Percentiles rank a stretch among this genome's conserved stretches.
Conservation (phyloP, 106 monocot genomes). For the Apostasia shenzhenica region DNA sequence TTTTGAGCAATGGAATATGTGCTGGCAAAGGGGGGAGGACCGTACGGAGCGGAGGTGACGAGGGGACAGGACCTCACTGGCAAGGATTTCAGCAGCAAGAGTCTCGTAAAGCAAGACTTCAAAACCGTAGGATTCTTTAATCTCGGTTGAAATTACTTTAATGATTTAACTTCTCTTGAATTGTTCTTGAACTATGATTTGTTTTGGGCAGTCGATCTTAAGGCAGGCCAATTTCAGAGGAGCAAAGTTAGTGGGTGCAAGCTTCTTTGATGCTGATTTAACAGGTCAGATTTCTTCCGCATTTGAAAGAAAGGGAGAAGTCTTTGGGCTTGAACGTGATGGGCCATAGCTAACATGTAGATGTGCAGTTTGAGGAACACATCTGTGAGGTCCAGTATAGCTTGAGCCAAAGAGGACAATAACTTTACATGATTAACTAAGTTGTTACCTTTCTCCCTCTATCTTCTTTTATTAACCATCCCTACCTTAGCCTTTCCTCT, state of each 20-base stretch:
- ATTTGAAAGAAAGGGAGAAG: neutral
- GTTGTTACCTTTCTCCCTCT: too few relatives aligned
- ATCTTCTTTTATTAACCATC: too few relatives aligned
- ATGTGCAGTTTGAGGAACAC: too few relatives aligned
- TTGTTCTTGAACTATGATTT: neutral
- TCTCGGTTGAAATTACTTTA: neutral
- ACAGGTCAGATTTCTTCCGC: conserved; percentile 38
- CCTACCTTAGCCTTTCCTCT: too few relatives aligned
- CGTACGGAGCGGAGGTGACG: conserved; percentile 78
- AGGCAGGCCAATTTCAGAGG: conserved; percentile 94
- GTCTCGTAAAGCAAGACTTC: conserved; percentile 85
- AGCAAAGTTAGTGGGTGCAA: conserved; percentile 83
- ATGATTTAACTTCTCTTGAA: neutral
- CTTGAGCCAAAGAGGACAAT: too few relatives aligned
- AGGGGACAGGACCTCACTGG: conserved; percentile 93
- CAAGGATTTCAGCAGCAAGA: conserved; percentile 92
- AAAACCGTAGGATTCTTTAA: conserved; percentile 50
- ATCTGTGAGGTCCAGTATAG: too few relatives aligned
- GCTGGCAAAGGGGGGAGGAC: conserved; percentile 58
- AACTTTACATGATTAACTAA: too few relatives aligned
- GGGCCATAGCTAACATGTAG: too few relatives aligned
- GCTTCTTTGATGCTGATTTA: conserved; percentile 96
- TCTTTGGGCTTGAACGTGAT: too few relatives aligned
- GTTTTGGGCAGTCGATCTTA: conserved; percentile 63
- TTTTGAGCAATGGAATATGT: neutral